phyloP scores from a whole-genome alignment of 306 rosid species.

The Vigna radiata region DNA sequence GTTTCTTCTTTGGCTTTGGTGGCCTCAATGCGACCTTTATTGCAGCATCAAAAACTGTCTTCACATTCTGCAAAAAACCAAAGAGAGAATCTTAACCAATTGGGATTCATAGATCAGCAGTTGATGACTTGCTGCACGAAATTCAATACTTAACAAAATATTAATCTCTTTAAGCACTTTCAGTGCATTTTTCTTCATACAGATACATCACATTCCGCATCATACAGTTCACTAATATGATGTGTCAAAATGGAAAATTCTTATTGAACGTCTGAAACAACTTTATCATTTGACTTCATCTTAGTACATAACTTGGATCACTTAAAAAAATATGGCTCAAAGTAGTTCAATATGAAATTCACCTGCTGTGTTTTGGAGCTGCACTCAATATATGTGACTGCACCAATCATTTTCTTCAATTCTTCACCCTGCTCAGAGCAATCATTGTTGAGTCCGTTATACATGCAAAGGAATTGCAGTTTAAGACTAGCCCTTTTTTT shows the following conservation, averaged over 20 bases:
- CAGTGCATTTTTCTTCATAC: background rate
- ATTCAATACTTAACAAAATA: background rate
- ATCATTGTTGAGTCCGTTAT: conserved; percentile 12
- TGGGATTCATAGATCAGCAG: background rate
- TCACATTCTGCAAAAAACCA: conserved; percentile 56
- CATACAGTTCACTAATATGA: background rate
- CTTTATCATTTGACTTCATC: background rate
- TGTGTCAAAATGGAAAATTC: background rate
- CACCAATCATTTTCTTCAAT: conserved; percentile 85
- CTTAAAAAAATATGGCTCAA: conserved; percentile 16
- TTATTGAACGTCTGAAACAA: background rate
- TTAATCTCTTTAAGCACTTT: background rate
- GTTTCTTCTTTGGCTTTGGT: conserved; percentile 57
- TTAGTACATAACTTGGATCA: background rate
- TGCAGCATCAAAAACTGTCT: conserved; percentile 63
- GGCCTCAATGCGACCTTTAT: conserved; percentile 63
- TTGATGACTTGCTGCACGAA: background rate
- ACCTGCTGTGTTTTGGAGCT: conserved; percentile 98
- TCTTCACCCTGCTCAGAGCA: conserved; percentile 79
- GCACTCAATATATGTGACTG: conserved; percentile 80
- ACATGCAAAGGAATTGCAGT: background rate
- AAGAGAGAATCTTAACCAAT: background rate
- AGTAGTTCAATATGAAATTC: conserved; percentile 13
- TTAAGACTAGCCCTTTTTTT: conserved; percentile 19
- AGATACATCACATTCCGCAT: background rate